phyloP scores from a whole-genome alignment of 192 early-diverging fungal species.

The Rhizoclosmatium sp. region DNA sequence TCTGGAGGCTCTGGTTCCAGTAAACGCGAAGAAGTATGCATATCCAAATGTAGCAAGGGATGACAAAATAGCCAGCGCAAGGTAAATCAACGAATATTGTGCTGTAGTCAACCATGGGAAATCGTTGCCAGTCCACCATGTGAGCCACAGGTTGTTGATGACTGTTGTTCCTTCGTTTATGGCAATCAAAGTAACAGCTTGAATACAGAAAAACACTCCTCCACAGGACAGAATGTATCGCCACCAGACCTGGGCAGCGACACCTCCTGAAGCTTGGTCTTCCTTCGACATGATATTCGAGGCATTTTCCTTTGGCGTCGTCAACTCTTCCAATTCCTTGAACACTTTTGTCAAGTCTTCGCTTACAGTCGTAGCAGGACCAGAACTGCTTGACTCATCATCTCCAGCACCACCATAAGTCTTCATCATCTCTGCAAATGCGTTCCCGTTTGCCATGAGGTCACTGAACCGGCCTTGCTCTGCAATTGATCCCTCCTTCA shows the following conservation, averaged over 20 bases:
- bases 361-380: conserved; percentile 28
- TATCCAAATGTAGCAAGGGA: conserved; percentile 60
- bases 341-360: conserved; percentile 10
- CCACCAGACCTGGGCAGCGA: conserved; percentile 74
- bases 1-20: conserved; percentile 65
- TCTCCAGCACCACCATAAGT: conserved; percentile 66
- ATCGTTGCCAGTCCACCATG: conserved; percentile 51
- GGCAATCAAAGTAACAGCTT: conserved; percentile 17
- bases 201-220: conserved; percentile 44
- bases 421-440: conserved; percentile 12
- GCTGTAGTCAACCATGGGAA: conserved; percentile 39
- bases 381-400: conserved; percentile 17
- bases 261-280: conserved; percentile 79
- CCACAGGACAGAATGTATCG: no score
- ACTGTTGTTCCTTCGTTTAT: conserved; percentile 58
- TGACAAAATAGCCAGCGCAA: conserved; percentile 66
- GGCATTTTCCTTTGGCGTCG: neutral
- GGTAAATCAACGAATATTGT: conserved; percentile 73
- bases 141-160: conserved; percentile 66
- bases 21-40: conserved; percentile 65
- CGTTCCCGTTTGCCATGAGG: conserved; percentile 52
- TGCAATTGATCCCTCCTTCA: conserved; percentile 69
- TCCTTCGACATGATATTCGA: conserved; percentile 77
- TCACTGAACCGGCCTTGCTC: conserved; percentile 65
- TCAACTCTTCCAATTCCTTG: neutral